These are phyloP conservation scores for Macrolepiota dolichaula DNA, from an alignment of 768 basidiomycete genomes.

Conservation along the genomic window DNA sequence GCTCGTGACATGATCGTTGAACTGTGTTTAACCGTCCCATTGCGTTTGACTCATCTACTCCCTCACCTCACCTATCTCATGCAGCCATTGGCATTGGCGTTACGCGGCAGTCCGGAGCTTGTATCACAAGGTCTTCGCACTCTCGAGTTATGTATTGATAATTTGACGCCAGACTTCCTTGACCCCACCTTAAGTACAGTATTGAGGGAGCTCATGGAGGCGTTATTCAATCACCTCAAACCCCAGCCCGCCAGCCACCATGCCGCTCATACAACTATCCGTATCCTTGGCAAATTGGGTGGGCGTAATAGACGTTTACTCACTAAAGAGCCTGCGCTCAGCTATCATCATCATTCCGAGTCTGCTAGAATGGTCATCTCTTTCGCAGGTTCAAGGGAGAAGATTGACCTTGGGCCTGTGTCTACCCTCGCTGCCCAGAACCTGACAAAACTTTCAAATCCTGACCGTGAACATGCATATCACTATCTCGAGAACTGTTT, in stretches of 20 bases:
- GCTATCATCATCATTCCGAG: conserved; percentile 67
- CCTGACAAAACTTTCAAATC: conserved; percentile 46
- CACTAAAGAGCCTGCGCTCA: conserved; percentile 73
- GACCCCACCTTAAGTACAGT: conserved; percentile 95
- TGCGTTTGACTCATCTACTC: conserved; percentile 91
- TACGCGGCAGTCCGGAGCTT: conserved; percentile 84
- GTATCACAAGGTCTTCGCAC: conserved; percentile 95
- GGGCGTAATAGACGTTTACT: conserved; percentile 89
- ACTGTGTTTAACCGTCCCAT: conserved; percentile 92
- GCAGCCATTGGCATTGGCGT: conserved; percentile 90
- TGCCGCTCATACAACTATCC: conserved; percentile 91
- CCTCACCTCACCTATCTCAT: conserved; percentile 94
- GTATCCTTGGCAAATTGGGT: conserved; percentile 94
- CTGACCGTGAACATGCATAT: conserved; percentile 59
- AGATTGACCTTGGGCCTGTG: conserved; percentile 64
- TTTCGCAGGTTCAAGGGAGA: conserved; percentile 64
- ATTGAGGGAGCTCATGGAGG: conserved; percentile 90
- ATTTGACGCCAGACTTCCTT: conserved; percentile 95
- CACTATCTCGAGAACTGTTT: conserved; percentile 68
- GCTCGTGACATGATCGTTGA: conserved; percentile 93
- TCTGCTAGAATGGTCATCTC: conserved; percentile 69
- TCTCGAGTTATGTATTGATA: conserved; percentile 98
- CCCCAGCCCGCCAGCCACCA: conserved; percentile 87
- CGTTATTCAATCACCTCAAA: conserved; percentile 85
- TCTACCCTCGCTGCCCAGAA: conserved; percentile 62